Base-by-base conservation (phyloP, 2,329 filamentous ascomycete genomes). In the Verruconis gallopava region DNA sequence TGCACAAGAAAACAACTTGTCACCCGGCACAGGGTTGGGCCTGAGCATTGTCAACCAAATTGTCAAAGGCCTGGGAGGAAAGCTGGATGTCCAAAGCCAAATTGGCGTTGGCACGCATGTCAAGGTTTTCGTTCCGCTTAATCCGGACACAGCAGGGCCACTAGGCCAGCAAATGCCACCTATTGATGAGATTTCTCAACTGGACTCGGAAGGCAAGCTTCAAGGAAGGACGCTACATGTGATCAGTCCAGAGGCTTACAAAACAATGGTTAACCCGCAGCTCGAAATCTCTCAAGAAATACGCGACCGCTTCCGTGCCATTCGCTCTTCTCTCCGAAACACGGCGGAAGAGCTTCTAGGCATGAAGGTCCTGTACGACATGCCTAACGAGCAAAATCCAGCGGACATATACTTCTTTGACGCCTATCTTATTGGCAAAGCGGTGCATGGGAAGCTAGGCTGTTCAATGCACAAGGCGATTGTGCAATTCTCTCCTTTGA, bases 1-100 rank as follows among this genome's bases (percentile, higher is more conserved):
- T 21, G 25, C 38, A 3, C 44, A 46, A 28, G 44, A 46, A 21
- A 37, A 44, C 20, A 4, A 14, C 2, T 20, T 46, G n/a, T 35
- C 37, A 5, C 42, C 43, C 3, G 44, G 44, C 3, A 45, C 42
- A 33, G 44, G 44, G 3, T 33, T 46, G 3, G 44, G 44, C 4
- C 22, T 46, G 30, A 22, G 13, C 20, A 37, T 46, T 17, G 38
- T 45, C 20, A 18, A 44, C 14, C 41, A 44, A 17, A 17, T 46
- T 11, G 32, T 41, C 18, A 41, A 41, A 19, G 32, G 15, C 4
- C 18, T 44, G 13, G 37, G 32, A n/a, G 44, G 44, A 5, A 20
- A 21, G 3, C 19, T 46, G 15, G 21, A 41, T 12, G 38, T 46
- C 12, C 33, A 32, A 19, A 44, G 41, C 21, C 15, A 30, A 15